Conservation (phyloP, 805 yeast genomes). For the Grigorovia humatica region DNA sequence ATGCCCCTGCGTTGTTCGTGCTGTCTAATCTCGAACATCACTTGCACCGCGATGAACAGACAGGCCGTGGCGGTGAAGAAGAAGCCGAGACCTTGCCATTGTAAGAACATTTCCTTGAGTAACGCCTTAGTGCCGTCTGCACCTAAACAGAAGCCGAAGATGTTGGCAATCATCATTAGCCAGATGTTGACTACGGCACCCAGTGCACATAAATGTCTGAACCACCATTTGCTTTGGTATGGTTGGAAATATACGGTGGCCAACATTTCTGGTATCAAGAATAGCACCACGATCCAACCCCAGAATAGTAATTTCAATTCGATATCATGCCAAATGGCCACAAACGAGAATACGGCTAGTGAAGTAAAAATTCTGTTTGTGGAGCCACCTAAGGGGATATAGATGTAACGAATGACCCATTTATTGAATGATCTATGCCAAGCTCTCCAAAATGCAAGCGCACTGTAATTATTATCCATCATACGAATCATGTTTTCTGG, state of each 20-base stretch:
- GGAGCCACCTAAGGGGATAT: constrained; percentile 85
- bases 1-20: constrained; percentile 76
- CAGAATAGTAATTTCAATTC: constrained; percentile 76
- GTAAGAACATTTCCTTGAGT: constrained; percentile 59
- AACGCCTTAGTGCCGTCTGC: constrained; percentile 68
- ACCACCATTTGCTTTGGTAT: constrained; percentile 50
- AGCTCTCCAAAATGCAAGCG: constrained; percentile 95
- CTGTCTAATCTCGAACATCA: constrained; percentile 90
- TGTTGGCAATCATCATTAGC: constrained; percentile 96
- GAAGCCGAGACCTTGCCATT: constrained; percentile 56
- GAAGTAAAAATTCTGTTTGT: constrained; percentile 62
- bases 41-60: constrained; percentile 76
- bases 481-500: constrained; percentile 98
- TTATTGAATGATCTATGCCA: constrained; percentile 94
- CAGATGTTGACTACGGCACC: constrained; percentile 89
- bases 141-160: constrained; percentile 92
- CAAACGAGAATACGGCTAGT: constrained; percentile 83
- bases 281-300: constrained; percentile 92
- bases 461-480: constrained; percentile 87
- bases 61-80: constrained; percentile 50
- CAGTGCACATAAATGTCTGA: constrained; percentile 66
- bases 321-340: constrained; percentile 97
- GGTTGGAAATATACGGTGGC: constrained; percentile 38
- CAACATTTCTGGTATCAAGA: constrained; percentile 74
- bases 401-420: constrained; percentile 83